Evolutionary conservation across 73 alveolate species (phyloP), one percentile per base, ranked within the genome.

Genomic region (Paramecium pentaurelia): DNA sequence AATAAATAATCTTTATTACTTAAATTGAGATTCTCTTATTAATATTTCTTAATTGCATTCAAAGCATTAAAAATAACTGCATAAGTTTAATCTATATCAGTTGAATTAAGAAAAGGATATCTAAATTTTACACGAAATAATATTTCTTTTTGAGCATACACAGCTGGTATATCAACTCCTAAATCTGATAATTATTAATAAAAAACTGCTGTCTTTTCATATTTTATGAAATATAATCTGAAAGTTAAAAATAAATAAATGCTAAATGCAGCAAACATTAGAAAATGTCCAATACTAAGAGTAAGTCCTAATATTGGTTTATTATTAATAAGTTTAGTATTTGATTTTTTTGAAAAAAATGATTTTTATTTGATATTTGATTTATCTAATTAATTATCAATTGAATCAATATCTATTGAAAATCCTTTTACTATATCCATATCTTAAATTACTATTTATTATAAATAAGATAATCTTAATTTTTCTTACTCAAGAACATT

Each of bases 161-260:
- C 30, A 25, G 91, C 58, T 27, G 91, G 91, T 11, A 80, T 47
- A 20, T 80, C 75, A 9, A 47, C 71, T 11, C 73, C 73, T 40
- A 80, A 36, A 80, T 80, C 73, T 44, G 91, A 80, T 45, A 80
- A n/a, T 45, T 80, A 42, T 8, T 44, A 45, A 49, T 45, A 80
- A 9, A 20, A 22, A 14, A 45, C 58, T n/a, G 75, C 91, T 80
- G 91, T 80, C 2, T 80, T 80, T 44, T 44, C 32, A 49, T 80
- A 80, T 16, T 45, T 80, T 27, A 22, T 12, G 9, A 80, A 80
- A 47, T 80, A 80, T 16, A 47, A 0, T 8, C 34, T 44, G 38
- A 73, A 37, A 11, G 60, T 37, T 37, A 73, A 34, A 73, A 30
- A 73, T 36, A 73, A 34, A 27, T 64, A 64, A 25, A 64, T 28